A percentile compares a stretch with the other conserved stretches of the same genome.
These are phyloP conservation scores for Phytopythium cucurbitacearum DNA, from an alignment of 352 stramenopile species.

Conservation along the genomic window DNA sequence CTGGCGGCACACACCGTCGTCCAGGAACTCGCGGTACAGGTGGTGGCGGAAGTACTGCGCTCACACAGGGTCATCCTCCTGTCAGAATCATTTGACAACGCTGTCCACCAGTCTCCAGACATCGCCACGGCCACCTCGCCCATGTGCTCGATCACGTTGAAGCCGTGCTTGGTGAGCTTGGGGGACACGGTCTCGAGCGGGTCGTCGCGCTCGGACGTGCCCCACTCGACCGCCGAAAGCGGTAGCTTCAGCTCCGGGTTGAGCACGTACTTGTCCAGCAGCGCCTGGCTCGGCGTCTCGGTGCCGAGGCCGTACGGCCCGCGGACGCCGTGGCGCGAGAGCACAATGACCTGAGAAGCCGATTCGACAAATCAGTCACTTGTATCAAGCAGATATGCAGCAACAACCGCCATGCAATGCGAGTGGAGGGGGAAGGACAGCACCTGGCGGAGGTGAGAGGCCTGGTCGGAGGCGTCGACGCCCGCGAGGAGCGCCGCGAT, in stretches of 20 bases:
- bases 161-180: constrained; percentile 80
- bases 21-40: constrained; percentile 58
- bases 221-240: constrained; percentile 50
- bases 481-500: constrained; percentile 1
- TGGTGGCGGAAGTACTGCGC: constrained; percentile 66
- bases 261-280: constrained; percentile 55
- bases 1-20: constrained; percentile 35
- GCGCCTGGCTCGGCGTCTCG: constrained; percentile 33
- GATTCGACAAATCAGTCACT: constrained; percentile 2
- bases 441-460: constrained; percentile 28
- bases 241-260: constrained; percentile 57
- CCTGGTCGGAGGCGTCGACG: constrained; percentile 3
- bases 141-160: constrained; percentile 56
- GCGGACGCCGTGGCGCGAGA: constrained; percentile 69
- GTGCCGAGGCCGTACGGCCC: constrained; percentile 69
- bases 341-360: constrained; percentile 44
- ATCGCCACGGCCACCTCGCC: constrained; percentile 29
- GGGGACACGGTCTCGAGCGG: constrained; percentile 56
- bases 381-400: background rate
- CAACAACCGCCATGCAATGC: constrained; percentile 11
- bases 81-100: constrained; percentile 1
- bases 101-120: background rate
- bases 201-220: constrained; percentile 64
- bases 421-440: background rate
- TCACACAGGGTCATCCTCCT: constrained; percentile 4